phyloP scores from a whole-genome alignment of 2,329 filamentous ascomycete species.

The Lomentospora prolificans region DNA sequence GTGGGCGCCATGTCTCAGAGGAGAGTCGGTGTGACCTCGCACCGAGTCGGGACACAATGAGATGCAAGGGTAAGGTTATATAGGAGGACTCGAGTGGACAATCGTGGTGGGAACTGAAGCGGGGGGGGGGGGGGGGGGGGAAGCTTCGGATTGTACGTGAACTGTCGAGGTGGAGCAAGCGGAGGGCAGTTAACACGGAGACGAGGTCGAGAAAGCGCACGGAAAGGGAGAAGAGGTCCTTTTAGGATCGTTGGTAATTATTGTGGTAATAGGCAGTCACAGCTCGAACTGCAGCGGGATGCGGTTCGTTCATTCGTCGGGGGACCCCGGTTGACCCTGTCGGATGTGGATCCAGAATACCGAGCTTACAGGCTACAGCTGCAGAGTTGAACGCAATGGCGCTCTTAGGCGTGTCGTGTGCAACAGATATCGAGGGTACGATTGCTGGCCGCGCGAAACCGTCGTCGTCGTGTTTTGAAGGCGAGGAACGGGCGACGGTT shows the following conservation, averaged over 20 bases:
- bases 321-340: not conserved
- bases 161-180: too few species aligned
- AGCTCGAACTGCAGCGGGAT: not conserved
- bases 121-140: too few species aligned
- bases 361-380: not conserved
- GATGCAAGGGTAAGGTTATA: not conserved
- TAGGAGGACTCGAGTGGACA: not conserved
- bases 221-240: not conserved
- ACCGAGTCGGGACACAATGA: not conserved
- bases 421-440: too few species aligned
- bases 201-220: not conserved
- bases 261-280: not conserved
- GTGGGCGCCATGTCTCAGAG: conserved; percentile 2
- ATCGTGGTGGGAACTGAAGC: not conserved
- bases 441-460: too few species aligned
- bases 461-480: too few species aligned
- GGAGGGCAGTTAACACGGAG: not conserved
- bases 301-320: not conserved
- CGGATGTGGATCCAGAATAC: not conserved
- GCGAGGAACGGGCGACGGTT: too few species aligned
- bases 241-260: not conserved
- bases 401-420: not conserved
- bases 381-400: not conserved
- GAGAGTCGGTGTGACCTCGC: not conserved
- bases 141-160: too few species aligned